Conservation (phyloP, 2,329 filamentous ascomycete species). For the Trichoderma guizhouense region DNA sequence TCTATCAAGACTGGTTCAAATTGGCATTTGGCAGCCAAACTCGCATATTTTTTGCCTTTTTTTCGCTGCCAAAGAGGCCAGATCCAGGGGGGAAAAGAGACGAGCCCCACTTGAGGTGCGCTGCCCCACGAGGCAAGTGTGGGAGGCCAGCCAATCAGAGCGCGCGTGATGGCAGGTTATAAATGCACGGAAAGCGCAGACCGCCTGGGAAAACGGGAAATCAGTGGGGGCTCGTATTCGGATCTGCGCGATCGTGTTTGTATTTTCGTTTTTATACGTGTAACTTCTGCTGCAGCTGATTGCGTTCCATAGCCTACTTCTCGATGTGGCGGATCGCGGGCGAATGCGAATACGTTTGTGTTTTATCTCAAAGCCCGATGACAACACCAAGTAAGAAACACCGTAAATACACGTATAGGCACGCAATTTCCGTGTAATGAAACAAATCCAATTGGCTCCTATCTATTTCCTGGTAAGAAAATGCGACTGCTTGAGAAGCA, state of each 20-base stretch:
- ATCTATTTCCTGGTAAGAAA: neutral
- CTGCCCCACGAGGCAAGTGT: neutral
- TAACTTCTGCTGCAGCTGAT: neutral
- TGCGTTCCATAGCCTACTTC: neutral
- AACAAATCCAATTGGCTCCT: neutral
- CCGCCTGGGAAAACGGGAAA: slow-evolving; percentile 7
- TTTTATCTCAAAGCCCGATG: neutral
- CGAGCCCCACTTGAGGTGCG: neutral
- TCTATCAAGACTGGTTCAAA: neutral
- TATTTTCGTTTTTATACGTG: neutral
- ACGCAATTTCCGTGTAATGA: neutral
- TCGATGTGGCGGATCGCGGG: neutral
- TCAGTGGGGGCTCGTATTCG: slow-evolving; percentile 7
- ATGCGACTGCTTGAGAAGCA: neutral
- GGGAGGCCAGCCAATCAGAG: neutral
- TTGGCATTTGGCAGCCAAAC: neutral
- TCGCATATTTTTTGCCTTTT: slow-evolving; percentile 6
- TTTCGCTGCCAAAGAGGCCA: neutral
- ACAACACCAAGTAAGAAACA: neutral
- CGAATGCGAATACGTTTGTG: slow-evolving; percentile 17
- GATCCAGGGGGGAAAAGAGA: slow-evolving; percentile 5
- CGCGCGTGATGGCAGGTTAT: neutral
- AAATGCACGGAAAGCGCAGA: neutral
- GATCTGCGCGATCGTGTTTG: neutral
- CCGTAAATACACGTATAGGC: neutral